phyloP scores from a whole-genome alignment of 768 basidiomycete genomes.

The Trametes gibbosa region DNA sequence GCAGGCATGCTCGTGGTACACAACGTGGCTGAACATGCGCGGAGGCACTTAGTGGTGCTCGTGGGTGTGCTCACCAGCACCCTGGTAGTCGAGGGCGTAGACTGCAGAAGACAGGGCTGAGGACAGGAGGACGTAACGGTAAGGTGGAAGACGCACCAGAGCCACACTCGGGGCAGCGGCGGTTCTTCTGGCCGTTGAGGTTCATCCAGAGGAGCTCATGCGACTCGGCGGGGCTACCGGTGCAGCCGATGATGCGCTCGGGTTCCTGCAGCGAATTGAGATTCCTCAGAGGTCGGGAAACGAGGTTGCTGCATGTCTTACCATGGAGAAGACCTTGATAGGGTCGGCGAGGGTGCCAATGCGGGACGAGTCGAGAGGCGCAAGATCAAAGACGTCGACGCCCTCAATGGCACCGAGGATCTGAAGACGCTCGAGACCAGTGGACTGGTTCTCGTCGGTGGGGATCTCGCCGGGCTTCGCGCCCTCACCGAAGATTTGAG shows the following conservation, averaged over 20 bases:
- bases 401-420: conserved; percentile 86
- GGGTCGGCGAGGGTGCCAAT: conserved; percentile 88
- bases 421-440: conserved; percentile 95
- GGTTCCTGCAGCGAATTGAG: conserved; percentile 50
- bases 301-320: conserved; percentile 41
- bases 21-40: conserved; percentile 8
- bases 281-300: neutral
- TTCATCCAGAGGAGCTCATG: conserved; percentile 91
- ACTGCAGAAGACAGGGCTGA: conserved; percentile 40
- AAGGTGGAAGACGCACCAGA: conserved; percentile 58
- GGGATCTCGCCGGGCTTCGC: conserved; percentile 73
- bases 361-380: conserved; percentile 79
- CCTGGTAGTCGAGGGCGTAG: conserved; percentile 73
- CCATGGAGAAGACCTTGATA: conserved; percentile 82
- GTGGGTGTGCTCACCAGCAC: conserved; percentile 45
- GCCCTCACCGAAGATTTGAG: conserved; percentile 69
- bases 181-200: conserved; percentile 59
- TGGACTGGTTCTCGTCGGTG: conserved; percentile 86
- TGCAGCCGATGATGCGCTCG: conserved; percentile 89
- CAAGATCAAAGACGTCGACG: conserved; percentile 84
- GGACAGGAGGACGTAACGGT: neutral
- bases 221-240: conserved; percentile 91
- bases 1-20: conserved; percentile 17
- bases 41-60: conserved; percentile 32
- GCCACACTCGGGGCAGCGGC: conserved; percentile 91